These are phyloP conservation scores for Escovopsis sp. DNA, from an alignment of 2,329 filamentous ascomycete genomes.

Conservation along the genomic window DNA sequence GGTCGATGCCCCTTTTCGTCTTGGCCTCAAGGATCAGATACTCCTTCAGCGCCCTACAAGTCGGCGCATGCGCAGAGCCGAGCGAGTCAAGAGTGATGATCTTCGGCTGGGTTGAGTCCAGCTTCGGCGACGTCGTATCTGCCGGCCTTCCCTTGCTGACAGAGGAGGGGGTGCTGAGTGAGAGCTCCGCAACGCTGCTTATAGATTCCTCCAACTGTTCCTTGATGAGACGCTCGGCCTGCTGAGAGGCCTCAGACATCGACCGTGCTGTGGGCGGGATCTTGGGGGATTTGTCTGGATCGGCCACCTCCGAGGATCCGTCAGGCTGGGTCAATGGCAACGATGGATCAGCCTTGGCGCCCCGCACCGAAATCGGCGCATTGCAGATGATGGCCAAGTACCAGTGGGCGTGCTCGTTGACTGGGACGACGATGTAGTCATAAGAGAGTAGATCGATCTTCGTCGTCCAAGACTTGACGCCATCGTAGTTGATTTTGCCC, in stretches of 20 bases:
- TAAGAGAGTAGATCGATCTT: conserved; percentile 72
- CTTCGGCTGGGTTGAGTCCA: conserved; percentile 40
- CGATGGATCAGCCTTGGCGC: conserved; percentile 1
- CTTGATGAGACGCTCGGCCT: conserved; percentile 4
- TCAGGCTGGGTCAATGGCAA: conserved; percentile 3
- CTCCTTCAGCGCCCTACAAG: conserved; percentile 54
- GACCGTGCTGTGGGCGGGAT: conserved; percentile 9
- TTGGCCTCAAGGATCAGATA: conserved; percentile 64
- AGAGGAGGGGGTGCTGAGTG: neutral
- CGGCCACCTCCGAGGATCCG: conserved; percentile 5
- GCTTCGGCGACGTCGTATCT: conserved; percentile 9
- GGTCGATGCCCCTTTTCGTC: conserved; percentile 36
- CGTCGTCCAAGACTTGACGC: conserved; percentile 76
- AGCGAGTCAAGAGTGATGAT: conserved; percentile 87
- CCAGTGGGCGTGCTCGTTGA: conserved; percentile 83
- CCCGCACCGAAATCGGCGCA: conserved; percentile 43
- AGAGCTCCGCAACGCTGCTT: neutral
- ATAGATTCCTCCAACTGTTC: conserved; percentile 1
- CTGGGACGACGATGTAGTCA: conserved; percentile 82
- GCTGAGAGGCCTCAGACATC: conserved; percentile 12
- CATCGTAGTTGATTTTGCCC: conserved; percentile 64
- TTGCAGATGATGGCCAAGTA: conserved; percentile 94
- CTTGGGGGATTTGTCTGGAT: conserved; percentile 4
- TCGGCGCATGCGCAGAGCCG: conserved; percentile 45
- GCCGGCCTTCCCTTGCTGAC: conserved; percentile 6